phyloP scores from a whole-genome alignment of 2,329 filamentous ascomycete genomes.

The Trichophyton rubrum region DNA sequence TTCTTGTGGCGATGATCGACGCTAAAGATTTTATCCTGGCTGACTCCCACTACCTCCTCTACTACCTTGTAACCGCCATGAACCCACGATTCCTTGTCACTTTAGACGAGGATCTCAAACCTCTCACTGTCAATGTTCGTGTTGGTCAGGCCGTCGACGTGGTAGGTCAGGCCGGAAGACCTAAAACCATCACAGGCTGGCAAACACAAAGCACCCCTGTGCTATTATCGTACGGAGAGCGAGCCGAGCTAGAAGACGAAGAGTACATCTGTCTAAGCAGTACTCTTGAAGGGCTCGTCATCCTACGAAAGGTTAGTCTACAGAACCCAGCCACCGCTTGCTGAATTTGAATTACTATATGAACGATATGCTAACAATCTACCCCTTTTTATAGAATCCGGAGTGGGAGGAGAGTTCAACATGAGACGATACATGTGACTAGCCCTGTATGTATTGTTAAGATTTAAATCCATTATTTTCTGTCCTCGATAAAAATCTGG shows the following conservation, averaged over 20 bases:
- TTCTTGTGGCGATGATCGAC: conserved; percentile 87
- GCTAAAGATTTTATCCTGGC: conserved; percentile 71
- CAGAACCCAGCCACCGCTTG: background rate
- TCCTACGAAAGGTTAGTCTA: conserved; percentile 76
- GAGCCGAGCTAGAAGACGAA: conserved; percentile 94
- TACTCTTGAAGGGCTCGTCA: conserved; percentile 87
- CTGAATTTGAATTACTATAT: conserved; percentile 16
- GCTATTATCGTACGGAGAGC: conserved; percentile 81
- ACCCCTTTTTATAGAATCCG: conserved; percentile 27
- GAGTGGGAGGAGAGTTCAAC: conserved; percentile 30
- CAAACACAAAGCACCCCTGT: conserved; percentile 99
- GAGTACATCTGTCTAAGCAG: conserved; percentile 87
- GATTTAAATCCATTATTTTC: conserved; percentile 1
- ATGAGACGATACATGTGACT: conserved; percentile 4
- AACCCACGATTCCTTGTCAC: conserved; percentile 93
- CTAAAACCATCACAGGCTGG: conserved; percentile 99
- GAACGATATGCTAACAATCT: background rate
- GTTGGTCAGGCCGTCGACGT: conserved; percentile 98
- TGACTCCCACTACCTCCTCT: conserved; percentile 81
- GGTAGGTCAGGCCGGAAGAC: conserved; percentile 88
- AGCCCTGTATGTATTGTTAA: conserved; percentile 2
- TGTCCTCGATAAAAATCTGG: background rate
- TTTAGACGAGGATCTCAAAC: conserved; percentile 85
- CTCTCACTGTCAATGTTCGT: conserved; percentile 86
- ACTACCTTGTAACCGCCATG: conserved; percentile 95